Evolutionary conservation across 495 filamentous ascomycete species (phyloP).

Genomic region (Cercophora scortea): DNA sequence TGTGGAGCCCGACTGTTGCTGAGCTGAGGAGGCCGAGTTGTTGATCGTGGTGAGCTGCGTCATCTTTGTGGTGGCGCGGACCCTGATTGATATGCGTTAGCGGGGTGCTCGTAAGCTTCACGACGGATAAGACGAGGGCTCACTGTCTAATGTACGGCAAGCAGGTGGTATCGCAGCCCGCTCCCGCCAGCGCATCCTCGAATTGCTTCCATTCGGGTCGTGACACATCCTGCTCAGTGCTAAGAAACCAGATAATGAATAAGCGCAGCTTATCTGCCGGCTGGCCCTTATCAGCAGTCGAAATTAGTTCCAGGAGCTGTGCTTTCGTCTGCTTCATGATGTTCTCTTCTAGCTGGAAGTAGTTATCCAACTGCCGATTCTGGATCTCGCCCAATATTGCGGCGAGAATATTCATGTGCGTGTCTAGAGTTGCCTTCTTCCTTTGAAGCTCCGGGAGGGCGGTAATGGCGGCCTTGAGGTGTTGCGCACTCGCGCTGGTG

Average conservation of each 20-base stretch:
- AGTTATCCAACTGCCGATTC: conserved; percentile 89
- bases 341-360: conserved; percentile 90
- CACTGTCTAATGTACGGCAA: conserved; percentile 80
- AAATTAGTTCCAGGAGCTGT: conserved; percentile 84
- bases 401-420: conserved; percentile 80
- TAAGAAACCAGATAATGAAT: conserved; percentile 97
- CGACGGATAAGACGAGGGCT: conserved; percentile 15
- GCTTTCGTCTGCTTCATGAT: conserved; percentile 87
- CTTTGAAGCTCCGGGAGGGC: conserved; percentile 87
- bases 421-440: conserved; percentile 83
- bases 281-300: conserved; percentile 70
- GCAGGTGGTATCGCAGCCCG: conserved; percentile 64
- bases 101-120: background rate
- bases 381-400: conserved; percentile 22
- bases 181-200: conserved; percentile 71
- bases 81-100: conserved; percentile 39
- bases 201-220: conserved; percentile 78
- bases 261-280: conserved; percentile 82
- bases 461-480: conserved; percentile 92
- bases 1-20: conserved; percentile 47
- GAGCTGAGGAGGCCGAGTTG: conserved; percentile 55
- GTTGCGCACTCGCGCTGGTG: conserved; percentile 77
- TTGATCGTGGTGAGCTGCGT: conserved; percentile 86
- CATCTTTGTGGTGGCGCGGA: conserved; percentile 94
- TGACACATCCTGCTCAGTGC: conserved; percentile 82